phyloP scores from a whole-genome alignment of 2,329 filamentous ascomycete genomes.

The Alternaria solani region DNA sequence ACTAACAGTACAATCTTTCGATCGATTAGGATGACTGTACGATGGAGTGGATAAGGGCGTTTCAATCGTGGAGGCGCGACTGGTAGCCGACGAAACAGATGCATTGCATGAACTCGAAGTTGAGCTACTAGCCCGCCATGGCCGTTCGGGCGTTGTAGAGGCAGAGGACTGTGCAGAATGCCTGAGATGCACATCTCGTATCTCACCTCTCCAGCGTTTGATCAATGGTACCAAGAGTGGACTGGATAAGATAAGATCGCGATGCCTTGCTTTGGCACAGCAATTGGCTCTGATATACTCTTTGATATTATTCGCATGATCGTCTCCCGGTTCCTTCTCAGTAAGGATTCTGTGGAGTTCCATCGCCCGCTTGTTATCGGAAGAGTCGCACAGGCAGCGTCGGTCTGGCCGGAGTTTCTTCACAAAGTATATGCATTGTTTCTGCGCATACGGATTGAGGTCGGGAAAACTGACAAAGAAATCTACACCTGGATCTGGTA shows the following conservation, averaged over 20 bases:
- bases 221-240: background rate
- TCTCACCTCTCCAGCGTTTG: background rate
- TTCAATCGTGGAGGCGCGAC: background rate
- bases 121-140: background rate
- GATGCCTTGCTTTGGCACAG: background rate
- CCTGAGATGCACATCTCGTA: background rate
- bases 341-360: background rate
- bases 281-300: background rate
- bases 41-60: background rate
- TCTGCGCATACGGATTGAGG: background rate
- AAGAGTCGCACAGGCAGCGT: background rate
- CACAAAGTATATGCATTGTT: background rate
- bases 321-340: background rate
- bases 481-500: background rate
- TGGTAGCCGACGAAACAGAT: background rate
- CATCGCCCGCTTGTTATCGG: background rate
- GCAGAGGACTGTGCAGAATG: accelerated
- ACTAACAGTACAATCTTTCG: background rate
- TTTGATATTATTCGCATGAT: background rate
- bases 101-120: background rate
- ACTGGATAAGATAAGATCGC: background rate
- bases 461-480: background rate
- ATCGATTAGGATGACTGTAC: background rate
- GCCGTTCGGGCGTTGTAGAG: background rate
- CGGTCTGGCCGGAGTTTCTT: background rate